Evolutionary conservation across 2,329 filamentous ascomycete species (phyloP), one percentile per base, ranked within the genome.

Genomic region (Lachnellula occidentalis): DNA sequence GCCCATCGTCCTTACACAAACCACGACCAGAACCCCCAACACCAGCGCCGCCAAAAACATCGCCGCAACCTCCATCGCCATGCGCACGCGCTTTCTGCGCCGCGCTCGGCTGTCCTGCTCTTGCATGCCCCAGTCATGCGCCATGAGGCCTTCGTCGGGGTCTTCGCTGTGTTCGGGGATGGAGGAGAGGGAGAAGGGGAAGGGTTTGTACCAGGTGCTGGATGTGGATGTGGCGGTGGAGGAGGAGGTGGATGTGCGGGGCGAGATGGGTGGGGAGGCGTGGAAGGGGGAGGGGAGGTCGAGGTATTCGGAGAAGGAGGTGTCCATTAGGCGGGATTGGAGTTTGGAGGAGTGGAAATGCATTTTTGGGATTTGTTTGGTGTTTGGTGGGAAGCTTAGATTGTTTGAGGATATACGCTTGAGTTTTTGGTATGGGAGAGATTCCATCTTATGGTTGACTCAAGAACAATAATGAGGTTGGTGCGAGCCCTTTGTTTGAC

Each of bases 1-100:
- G n/a, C 47, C 53, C 15, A 43, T 27, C 15, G 37, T 27, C 21
- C 36, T 69, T 66, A 70, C 46, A 48, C 62, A 70, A 55, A 55
- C 17, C 31, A 56, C 51, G 37, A 54, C 51, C 27, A 57, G 15
- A 19, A 43, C 50, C 34, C 53, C 37, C 49, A 57, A 24, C 24
- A 55, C 50, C 15, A 36, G 37, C n/a, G 39, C 49, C 1, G 31
- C 53, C 27, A 58, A 34, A 11, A 11, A 31, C 27, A 31, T 8
- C 14, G 47, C 54, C 22, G 41, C 31, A 5, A 59, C 19, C 47
- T 57, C 55, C 4, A 31, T 1, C 21, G 49, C 21, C 6, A 47
- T 34, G 4, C 46, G 34, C 21, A 22, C 55, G 11, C 49, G 7
- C 34, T 47, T 49, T 11, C 17, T 14, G n/a, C 39, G 37, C 15